phyloP scores from a whole-genome alignment of 2,329 filamentous ascomycete species.

The Arthrobotrys musiformis region DNA sequence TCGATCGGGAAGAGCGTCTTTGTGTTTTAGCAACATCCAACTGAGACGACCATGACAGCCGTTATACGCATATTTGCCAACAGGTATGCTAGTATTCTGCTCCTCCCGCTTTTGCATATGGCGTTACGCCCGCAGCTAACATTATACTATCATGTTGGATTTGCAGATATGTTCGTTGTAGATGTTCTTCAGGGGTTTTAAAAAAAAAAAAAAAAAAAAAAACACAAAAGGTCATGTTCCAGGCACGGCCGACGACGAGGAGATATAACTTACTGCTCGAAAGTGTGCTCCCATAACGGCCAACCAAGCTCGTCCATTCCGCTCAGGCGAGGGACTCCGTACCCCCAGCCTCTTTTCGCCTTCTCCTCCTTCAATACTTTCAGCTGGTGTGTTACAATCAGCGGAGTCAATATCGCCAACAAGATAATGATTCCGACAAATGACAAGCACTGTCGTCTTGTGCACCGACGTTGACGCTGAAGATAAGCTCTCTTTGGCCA shows the following conservation, averaged over 20 bases:
- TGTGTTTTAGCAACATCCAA: neutral
- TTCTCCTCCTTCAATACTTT: neutral
- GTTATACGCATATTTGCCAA: neutral
- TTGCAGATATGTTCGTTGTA: neutral
- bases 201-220: neutral
- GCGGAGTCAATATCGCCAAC: slow-evolving; percentile 30
- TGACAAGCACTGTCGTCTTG: slow-evolving; percentile 35
- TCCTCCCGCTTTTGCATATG: neutral
- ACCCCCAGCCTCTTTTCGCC: slow-evolving; percentile 23
- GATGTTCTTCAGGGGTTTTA: neutral
- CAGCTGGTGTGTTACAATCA: slow-evolving; percentile 9
- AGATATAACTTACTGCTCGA: slow-evolving; percentile 37
- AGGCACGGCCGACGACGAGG: neutral
- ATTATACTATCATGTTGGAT: neutral
- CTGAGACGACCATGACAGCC: neutral
- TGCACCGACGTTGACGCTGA: slow-evolving; percentile 44
- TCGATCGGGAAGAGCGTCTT: no score
- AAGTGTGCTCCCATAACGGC: slow-evolving; percentile 43
- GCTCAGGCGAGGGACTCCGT: neutral
- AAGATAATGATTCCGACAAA: slow-evolving; percentile 24
- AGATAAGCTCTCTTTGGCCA: slow-evolving; percentile 28
- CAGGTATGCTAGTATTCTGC: neutral
- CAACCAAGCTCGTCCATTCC: slow-evolving; percentile 32
- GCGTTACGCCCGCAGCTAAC: neutral
- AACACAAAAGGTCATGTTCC: neutral